Evolutionary conservation across 2,329 filamentous ascomycete genomes (phyloP).

Genomic region (Ascomycota sp.): DNA sequence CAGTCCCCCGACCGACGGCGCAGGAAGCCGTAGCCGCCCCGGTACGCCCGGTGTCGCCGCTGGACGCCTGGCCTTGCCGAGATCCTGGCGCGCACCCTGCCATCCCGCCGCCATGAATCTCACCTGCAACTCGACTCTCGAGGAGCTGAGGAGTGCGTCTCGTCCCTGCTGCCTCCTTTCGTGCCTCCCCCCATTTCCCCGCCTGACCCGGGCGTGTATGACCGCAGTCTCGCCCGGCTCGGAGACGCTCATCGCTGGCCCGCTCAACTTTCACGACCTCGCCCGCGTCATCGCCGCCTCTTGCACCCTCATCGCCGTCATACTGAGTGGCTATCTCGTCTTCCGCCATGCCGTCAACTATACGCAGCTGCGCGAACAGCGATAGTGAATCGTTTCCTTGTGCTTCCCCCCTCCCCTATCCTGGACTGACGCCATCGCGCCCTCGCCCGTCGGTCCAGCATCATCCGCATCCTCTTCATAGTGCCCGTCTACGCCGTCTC

Average conservation of each 20-base stretch:
- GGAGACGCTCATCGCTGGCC: conserved; percentile 24
- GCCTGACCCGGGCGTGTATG: neutral
- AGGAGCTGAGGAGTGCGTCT: conserved; percentile 20
- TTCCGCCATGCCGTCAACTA: conserved; percentile 39
- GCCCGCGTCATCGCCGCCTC: conserved; percentile 29
- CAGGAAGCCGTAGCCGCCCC: no score
- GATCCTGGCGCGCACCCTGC: no score
- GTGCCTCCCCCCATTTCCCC: neutral
- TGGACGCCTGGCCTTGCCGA: no score
- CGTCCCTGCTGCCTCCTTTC: no score
- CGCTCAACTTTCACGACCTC: conserved; percentile 32
- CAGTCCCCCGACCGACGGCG: no score
- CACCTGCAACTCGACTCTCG: conserved; percentile 22
- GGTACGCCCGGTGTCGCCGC: no score
- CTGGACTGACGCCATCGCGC: neutral
- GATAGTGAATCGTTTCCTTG: conserved; percentile 22
- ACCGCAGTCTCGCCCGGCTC: conserved; percentile 20
- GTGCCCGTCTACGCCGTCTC: conserved; percentile 62
- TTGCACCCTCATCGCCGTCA: conserved; percentile 27
- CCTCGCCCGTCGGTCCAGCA: conserved; percentile 21
- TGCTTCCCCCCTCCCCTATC: conserved; percentile 1
- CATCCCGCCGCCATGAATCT: conserved; percentile 11
- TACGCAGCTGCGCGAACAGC: conserved; percentile 38
- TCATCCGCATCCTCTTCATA: conserved; percentile 79
- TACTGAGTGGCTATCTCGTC: conserved; percentile 33